These are phyloP conservation scores for Sarocladium oryzae DNA, from an alignment of 2,329 filamentous ascomycete species.

Conservation along the genomic window DNA sequence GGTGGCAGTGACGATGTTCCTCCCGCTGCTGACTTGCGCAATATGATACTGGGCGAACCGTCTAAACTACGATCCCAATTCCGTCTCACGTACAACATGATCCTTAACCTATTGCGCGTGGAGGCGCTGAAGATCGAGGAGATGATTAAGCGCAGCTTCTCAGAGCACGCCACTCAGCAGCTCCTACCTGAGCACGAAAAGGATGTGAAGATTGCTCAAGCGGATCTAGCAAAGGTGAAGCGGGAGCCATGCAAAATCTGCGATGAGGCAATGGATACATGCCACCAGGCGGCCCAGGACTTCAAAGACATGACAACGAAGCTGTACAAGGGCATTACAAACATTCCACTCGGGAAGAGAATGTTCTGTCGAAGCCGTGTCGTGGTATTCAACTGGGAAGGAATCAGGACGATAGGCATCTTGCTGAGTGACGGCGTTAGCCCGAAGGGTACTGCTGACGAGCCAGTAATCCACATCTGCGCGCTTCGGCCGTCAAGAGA, in stretches of 20 bases:
- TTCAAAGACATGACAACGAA: conserved; percentile 75
- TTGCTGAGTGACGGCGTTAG: conserved; percentile 70
- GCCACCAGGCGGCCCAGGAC: conserved; percentile 75
- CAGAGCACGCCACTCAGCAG: conserved; percentile 94
- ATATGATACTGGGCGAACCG: conserved; percentile 94
- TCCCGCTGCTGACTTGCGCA: conserved; percentile 71
- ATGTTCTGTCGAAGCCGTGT: conserved; percentile 72
- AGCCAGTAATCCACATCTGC: conserved; percentile 68
- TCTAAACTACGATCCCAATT: conserved; percentile 96
- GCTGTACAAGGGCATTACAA: conserved; percentile 67
- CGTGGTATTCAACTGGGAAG: conserved; percentile 76
- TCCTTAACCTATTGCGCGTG: conserved; percentile 87
- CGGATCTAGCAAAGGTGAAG: conserved; percentile 84
- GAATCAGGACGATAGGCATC: conserved; percentile 74
- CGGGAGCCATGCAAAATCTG: conserved; percentile 77
- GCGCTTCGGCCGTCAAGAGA: conserved; percentile 66
- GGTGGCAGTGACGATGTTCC: conserved; percentile 79
- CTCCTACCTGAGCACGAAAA: conserved; percentile 93
- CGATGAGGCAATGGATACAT: conserved; percentile 70
- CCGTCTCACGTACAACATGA: conserved; percentile 98
- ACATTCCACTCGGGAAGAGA: conserved; percentile 75
- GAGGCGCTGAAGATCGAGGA: conserved; percentile 98
- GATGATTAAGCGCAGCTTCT: conserved; percentile 99
- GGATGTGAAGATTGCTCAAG: conserved; percentile 85
- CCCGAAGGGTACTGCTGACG: conserved; percentile 46